Base-by-base conservation (phyloP, 345 rosid genomes). In the Litchi chinensis region DNA sequence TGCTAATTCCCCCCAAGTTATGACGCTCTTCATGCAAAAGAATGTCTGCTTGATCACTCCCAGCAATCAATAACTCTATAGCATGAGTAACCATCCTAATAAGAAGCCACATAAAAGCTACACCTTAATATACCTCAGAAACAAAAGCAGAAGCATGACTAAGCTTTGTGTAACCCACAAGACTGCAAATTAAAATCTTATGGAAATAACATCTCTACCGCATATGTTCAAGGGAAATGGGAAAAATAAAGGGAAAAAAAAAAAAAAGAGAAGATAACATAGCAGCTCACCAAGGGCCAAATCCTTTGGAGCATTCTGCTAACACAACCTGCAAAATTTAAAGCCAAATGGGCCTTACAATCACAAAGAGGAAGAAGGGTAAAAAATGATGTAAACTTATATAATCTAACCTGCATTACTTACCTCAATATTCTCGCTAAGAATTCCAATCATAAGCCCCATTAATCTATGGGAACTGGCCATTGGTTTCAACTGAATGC, bases 1-100 rank as follows among this genome's bases (percentile, higher is more conserved):
- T 78, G 85, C 87, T 91, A 74, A 93, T 91, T 78, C 88, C 97
- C 66, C 98, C 97, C 78, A 96, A 80, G 73, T 87, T 85, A 79
- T 79, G 79, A 76, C 56, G 87, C 81, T 96, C 97, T 85, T 96
- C 93, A 76, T 86, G 93, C 82, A 96, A 85, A 87, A 94, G 88
- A 85, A 44, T 57, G 52, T 93, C 97, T 65, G 92, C 95, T 82
- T 91, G 89, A 71, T 93, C 88, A 67, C 91, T 91, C 79, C 93
- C 94, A 81, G 97, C 89, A 76, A 91, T 87, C 89, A 96, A 85
- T 73, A 94, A 80, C 84, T 96, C 98, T 77, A 90, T 87, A 71
- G 97, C 94, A 82, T 96, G 99, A 48, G 91, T 88, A 82, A 91
- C 97, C 97, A 96, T 93, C 99, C 99, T 94, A 84, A 69, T 65